Evolutionary conservation across 2,329 filamentous ascomycete species (phyloP).

Genomic region (Fusarium sublunatum): DNA sequence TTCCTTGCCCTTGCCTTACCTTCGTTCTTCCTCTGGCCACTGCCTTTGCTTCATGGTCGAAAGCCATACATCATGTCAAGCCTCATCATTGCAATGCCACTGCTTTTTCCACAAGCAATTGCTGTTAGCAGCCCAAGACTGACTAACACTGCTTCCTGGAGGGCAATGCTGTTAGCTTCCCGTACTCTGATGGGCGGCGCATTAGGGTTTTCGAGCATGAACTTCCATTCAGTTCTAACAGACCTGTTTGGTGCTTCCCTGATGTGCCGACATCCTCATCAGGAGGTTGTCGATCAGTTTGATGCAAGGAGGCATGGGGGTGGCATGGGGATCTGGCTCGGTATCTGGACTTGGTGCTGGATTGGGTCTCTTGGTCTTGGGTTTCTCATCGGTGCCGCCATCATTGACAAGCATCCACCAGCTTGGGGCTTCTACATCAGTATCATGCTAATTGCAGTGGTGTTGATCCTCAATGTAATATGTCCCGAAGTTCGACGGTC

Average conservation of each 20-base stretch:
- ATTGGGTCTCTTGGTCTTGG: slow-evolving; percentile 77
- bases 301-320: slow-evolving; percentile 80
- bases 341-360: slow-evolving; percentile 81
- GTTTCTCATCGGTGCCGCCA: slow-evolving; percentile 75
- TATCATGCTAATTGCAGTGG: slow-evolving; percentile 72
- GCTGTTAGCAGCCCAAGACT: slow-evolving; percentile 68
- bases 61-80: slow-evolving; percentile 81
- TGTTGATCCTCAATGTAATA: slow-evolving; percentile 76
- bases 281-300: slow-evolving; percentile 73
- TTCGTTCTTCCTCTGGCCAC: slow-evolving; percentile 77
- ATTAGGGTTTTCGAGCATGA: slow-evolving; percentile 82
- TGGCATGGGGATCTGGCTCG: slow-evolving; percentile 83
- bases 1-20: slow-evolving; percentile 78
- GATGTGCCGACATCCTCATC: slow-evolving; percentile 77
- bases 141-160: slow-evolving; percentile 66
- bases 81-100: slow-evolving; percentile 74
- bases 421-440: slow-evolving; percentile 82
- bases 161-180: slow-evolving; percentile 70
- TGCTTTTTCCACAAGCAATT: slow-evolving; percentile 81
- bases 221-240: slow-evolving; percentile 76
- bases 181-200: slow-evolving; percentile 74
- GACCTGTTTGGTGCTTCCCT: slow-evolving; percentile 82
- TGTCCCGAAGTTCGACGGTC: slow-evolving; percentile 78
- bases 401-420: slow-evolving; percentile 73
- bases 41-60: slow-evolving; percentile 79